These are phyloP conservation scores for Ophiostoma ips DNA, from an alignment of 2,329 filamentous ascomycete species.

Conservation along the genomic window DNA sequence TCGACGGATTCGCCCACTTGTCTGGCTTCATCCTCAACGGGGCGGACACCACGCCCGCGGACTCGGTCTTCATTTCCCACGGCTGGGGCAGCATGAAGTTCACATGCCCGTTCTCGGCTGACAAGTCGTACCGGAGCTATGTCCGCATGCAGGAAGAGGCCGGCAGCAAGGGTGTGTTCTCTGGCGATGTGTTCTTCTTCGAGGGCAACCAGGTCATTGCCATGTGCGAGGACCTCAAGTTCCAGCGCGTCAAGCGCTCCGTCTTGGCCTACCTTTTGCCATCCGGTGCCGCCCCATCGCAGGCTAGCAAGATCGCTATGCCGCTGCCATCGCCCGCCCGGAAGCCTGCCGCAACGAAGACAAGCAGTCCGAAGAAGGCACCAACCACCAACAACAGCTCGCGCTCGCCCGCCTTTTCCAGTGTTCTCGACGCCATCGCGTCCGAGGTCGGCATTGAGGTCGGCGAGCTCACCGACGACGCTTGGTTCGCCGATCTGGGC, in stretches of 20 bases:
- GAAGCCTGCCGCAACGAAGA: slow-evolving; percentile 17
- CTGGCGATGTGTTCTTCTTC: slow-evolving; percentile 41
- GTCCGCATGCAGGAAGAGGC: slow-evolving; percentile 42
- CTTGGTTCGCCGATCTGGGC: slow-evolving; percentile 42
- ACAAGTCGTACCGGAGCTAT: slow-evolving; percentile 40
- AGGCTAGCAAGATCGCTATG: slow-evolving; percentile 19
- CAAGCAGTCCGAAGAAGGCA: slow-evolving; percentile 30
- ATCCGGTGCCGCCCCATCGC: slow-evolving; percentile 33
- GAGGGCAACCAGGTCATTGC: slow-evolving; percentile 36
- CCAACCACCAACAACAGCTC: slow-evolving; percentile 32
- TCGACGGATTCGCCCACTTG: slow-evolving; percentile 44
- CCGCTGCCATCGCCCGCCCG: slow-evolving; percentile 18
- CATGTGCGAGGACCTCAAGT: slow-evolving; percentile 43
- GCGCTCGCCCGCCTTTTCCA: slow-evolving; percentile 31
- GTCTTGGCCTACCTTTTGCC: slow-evolving; percentile 54
- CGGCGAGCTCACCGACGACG: slow-evolving; percentile 41
- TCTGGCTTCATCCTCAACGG: slow-evolving; percentile 49
- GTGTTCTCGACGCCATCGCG: slow-evolving; percentile 39
- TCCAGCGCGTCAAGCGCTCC: slow-evolving; percentile 52
- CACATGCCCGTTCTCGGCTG: slow-evolving; percentile 28
- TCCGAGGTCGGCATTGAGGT: slow-evolving; percentile 40
- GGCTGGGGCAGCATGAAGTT: slow-evolving; percentile 42
- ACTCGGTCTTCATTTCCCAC: slow-evolving; percentile 41
- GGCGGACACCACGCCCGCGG: slow-evolving; percentile 37
- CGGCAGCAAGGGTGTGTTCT: slow-evolving; percentile 33